Percentiles rank a stretch among this genome's conserved stretches.
Evolutionary conservation across 768 basidiomycete genomes (phyloP).

Genomic region (Rhodotorula diobovata): DNA sequence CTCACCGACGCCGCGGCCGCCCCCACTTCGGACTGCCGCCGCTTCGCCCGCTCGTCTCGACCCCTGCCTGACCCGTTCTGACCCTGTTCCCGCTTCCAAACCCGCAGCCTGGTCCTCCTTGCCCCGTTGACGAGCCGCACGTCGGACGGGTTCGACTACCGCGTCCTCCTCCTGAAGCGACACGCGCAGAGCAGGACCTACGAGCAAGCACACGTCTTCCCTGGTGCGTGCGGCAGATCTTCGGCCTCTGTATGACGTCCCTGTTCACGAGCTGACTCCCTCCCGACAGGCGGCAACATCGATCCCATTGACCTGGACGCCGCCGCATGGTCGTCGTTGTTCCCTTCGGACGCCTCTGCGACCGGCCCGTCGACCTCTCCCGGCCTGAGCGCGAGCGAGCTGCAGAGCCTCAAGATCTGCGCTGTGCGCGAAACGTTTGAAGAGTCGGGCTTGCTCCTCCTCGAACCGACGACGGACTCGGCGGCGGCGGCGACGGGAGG

Average conservation of each 20-base stretch:
- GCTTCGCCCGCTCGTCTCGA: no score
- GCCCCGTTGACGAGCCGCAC: constrained; percentile 11
- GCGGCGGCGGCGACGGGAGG: background rate
- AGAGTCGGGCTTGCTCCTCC: constrained; percentile 38
- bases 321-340: background rate
- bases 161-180: constrained; percentile 35
- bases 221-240: constrained; percentile 15
- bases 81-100: no score
- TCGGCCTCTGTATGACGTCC: background rate
- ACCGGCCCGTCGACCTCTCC: background rate
- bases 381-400: background rate
- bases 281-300: constrained; percentile 23
- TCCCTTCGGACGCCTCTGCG: background rate
- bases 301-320: constrained; percentile 18
- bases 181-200: constrained; percentile 14
- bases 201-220: constrained; percentile 37
- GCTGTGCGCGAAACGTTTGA: constrained; percentile 41
- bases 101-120: constrained; percentile 13
- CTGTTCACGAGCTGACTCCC: background rate
- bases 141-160: constrained; percentile 37
- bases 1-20: no score
- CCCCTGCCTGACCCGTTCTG: no score
- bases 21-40: no score
- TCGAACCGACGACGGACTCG: background rate
- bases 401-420: constrained; percentile 17